phyloP scores from a whole-genome alignment of 2,329 filamentous ascomycete species.

The Fusarium sp. region DNA sequence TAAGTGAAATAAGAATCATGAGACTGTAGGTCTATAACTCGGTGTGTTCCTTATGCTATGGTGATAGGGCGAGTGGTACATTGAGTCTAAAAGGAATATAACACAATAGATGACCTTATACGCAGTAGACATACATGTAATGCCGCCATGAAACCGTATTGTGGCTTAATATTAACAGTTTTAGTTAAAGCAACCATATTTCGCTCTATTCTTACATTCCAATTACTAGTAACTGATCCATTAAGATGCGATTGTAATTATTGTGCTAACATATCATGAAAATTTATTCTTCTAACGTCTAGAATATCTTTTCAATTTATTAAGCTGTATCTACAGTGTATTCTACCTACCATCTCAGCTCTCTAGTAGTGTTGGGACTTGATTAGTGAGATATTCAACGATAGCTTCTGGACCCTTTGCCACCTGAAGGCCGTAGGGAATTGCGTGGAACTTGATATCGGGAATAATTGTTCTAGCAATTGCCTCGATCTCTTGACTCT shows the following conservation, averaged over 20 bases:
- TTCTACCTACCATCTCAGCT: background rate
- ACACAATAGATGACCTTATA: background rate
- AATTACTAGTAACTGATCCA: background rate
- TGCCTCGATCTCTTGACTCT: slow-evolving; percentile 57
- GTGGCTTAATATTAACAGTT: background rate
- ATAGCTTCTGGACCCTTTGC: slow-evolving; percentile 65
- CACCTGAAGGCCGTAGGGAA: slow-evolving; percentile 65
- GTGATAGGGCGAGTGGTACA: background rate
- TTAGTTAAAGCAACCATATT: background rate
- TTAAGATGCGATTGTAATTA: background rate
- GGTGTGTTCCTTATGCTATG: background rate
- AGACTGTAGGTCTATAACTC: background rate
- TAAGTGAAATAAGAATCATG: background rate
- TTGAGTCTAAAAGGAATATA: background rate
- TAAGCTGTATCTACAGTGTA: background rate
- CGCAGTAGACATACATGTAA: background rate
- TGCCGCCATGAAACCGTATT: background rate
- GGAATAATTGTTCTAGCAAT: slow-evolving; percentile 59
- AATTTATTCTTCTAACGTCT: background rate
- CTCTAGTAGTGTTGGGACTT: slow-evolving; percentile 48
- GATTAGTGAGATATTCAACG: slow-evolving; percentile 61
- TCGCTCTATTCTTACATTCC: background rate
- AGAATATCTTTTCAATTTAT: background rate
- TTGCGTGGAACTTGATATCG: slow-evolving; percentile 62
- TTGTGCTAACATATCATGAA: background rate